These are phyloP conservation scores for Hymenoscyphus infarciens DNA, from an alignment of 2,329 filamentous ascomycete genomes.

Conservation along the genomic window DNA sequence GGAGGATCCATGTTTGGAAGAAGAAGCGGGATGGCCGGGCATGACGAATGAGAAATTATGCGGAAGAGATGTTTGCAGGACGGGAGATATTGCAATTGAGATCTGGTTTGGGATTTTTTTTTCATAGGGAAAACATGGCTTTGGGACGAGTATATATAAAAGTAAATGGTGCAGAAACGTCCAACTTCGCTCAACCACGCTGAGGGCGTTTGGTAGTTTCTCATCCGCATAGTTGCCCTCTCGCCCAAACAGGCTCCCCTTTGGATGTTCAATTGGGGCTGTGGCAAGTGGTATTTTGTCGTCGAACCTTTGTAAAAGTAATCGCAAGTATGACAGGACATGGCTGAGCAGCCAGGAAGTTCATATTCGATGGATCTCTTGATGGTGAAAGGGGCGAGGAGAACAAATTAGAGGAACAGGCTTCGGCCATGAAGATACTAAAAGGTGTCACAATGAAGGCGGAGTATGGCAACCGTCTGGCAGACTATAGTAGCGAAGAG, in stretches of 20 bases:
- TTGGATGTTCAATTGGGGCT: not conserved
- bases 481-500: not conserved
- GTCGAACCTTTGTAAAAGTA: not conserved
- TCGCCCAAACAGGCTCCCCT: not conserved
- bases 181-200: not conserved
- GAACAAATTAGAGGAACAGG: not conserved
- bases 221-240: not conserved
- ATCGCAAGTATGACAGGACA: not conserved
- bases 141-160: not conserved
- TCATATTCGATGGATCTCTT: not conserved
- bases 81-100: not conserved
- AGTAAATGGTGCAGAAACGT: not conserved
- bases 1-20: not conserved
- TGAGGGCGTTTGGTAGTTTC: not conserved
- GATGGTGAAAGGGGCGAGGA: not conserved
- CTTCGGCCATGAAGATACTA: not conserved
- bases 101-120: not conserved
- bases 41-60: not conserved
- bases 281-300: not conserved
- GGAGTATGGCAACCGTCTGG: not conserved
- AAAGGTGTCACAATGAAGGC: not conserved
- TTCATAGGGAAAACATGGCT: not conserved
- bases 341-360: not conserved
- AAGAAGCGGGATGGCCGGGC: not conserved
- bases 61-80: not conserved